phyloP scores from a whole-genome alignment of 371 early-diverging fungal genomes.

The Mycotypha africana region DNA sequence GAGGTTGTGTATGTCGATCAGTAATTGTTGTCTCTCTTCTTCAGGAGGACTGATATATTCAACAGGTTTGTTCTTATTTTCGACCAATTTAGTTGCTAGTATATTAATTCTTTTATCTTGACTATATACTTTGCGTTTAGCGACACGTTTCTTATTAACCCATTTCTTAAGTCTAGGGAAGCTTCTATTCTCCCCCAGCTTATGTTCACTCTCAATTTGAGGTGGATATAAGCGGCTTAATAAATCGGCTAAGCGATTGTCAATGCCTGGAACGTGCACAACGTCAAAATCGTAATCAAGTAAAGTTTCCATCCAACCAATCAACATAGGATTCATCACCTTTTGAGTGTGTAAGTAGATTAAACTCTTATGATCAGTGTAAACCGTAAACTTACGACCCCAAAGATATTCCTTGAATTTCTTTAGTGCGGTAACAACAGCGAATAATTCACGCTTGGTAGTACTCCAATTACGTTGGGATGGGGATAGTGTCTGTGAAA shows the following conservation, averaged over 20 bases:
- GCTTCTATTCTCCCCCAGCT: constrained; percentile 14
- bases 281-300: constrained; percentile 17
- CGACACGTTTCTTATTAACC: too few species aligned
- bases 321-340: constrained; percentile 12
- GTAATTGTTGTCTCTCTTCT: not conserved
- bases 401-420: constrained; percentile 28
- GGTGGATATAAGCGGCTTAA: too few species aligned
- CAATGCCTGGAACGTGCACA: constrained; percentile 14
- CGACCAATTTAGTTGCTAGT: too few species aligned
- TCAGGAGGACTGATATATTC: too few species aligned
- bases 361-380: constrained; percentile 16
- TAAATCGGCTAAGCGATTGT: constrained; percentile 1
- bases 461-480: not conserved
- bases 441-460: not conserved
- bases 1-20: not conserved
- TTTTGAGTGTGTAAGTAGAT: constrained; percentile 16
- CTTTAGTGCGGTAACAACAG: constrained; percentile 15
- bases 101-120: too few species aligned
- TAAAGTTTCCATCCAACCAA: constrained; percentile 17
- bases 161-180: not conserved
- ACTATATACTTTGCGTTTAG: too few species aligned
- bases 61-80: too few species aligned
- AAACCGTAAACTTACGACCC: constrained; percentile 16
- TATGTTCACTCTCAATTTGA: too few species aligned
- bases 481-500: constrained; percentile 2